These are phyloP conservation scores for Echinosophora koreensis DNA, from an alignment of 306 rosid species.

Conservation along the genomic window DNA sequence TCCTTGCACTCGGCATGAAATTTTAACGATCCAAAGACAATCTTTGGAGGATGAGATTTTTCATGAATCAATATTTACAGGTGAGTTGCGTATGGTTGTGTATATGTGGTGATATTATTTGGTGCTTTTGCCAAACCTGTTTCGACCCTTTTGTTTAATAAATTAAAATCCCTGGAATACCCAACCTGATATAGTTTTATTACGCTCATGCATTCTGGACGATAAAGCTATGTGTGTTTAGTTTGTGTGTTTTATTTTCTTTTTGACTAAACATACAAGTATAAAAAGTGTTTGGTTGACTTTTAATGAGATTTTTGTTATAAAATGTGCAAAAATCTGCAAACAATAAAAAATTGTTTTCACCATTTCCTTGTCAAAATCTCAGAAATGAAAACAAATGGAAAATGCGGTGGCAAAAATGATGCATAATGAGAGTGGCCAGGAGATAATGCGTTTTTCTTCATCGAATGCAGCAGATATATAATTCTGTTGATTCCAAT, in stretches of 20 bases:
- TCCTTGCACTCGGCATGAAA: slow-evolving; percentile 87
- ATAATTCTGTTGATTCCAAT: slow-evolving; percentile 24
- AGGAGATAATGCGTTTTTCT: slow-evolving; percentile 21
- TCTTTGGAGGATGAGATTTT: slow-evolving; percentile 83
- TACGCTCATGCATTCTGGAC: neutral
- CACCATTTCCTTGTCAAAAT: too few relatives aligned
- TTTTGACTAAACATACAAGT: neutral
- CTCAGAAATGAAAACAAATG: too few relatives aligned
- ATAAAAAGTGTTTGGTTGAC: neutral
- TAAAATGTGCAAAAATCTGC: neutral
- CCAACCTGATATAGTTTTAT: neutral
- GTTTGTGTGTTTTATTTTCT: neutral
- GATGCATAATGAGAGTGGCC: slow-evolving; percentile 32
- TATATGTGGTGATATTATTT: slow-evolving; percentile 34
- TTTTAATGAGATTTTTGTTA: too few relatives aligned
- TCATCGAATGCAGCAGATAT: neutral
- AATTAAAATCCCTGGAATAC: neutral
- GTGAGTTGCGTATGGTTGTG: slow-evolving; percentile 53
- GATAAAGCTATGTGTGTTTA: neutral
- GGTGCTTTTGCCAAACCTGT: slow-evolving; percentile 19
- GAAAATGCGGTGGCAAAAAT: neutral
- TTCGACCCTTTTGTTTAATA: neutral
- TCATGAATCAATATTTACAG: slow-evolving; percentile 71
- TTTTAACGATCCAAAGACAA: slow-evolving; percentile 86
- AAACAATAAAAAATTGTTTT: too few relatives aligned